Evolutionary conservation across 2,329 filamentous ascomycete species (phyloP), one percentile per base, ranked within the genome.

Genomic region (Ophiostoma populinum): DNA sequence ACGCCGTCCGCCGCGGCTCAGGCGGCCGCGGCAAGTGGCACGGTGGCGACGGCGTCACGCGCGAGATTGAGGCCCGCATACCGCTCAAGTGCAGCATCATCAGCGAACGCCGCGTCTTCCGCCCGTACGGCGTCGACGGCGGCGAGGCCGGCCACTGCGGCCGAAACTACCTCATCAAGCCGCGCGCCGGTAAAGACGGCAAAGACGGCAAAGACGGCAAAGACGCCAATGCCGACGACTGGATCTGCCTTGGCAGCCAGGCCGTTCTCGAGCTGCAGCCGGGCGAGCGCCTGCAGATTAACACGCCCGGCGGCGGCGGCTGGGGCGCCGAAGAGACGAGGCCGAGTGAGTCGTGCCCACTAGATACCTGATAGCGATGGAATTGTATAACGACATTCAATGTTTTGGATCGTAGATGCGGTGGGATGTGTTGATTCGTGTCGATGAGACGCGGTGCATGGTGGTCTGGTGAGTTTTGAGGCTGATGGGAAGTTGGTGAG

Each of bases 131-230:
- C 4, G 50, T 56, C 51, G 43, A 43, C 4, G 53, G 53, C 4
- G 53, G 55, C 3, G 33, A 43, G 7, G 35, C 46, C 1, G 52
- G 46, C 22, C 36, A 26, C 7, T 30, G 31, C 5, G 44, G 44
- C 9, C 22, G 40, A 30, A 46, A 44, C 35, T 26, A 44, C 10
- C 44, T 44, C 10, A 39, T 38, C 22, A 39, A 38, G 27, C 33
- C 41, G n/a, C 22, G 31, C 11, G 15, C 24, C 12, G 34, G 25
- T 41, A 72, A 69, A 40, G 46, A 74, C 13, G 68, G 69, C 0
- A n/a, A n/a, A n/a, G n/a, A n/a, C n/a, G 67, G 61, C 3, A 75
- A 75, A 54, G 72, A 71, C 37, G 70, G 67, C 2, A 67, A 67
- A 3, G 54, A 53, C 12, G 68, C 75, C 59, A 54, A 62, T 42